A percentile compares a stretch with the other conserved stretches of the same genome.
Conservation (phyloP, 2,329 filamentous ascomycete species). For the Purpureocillium takamizusanense region DNA sequence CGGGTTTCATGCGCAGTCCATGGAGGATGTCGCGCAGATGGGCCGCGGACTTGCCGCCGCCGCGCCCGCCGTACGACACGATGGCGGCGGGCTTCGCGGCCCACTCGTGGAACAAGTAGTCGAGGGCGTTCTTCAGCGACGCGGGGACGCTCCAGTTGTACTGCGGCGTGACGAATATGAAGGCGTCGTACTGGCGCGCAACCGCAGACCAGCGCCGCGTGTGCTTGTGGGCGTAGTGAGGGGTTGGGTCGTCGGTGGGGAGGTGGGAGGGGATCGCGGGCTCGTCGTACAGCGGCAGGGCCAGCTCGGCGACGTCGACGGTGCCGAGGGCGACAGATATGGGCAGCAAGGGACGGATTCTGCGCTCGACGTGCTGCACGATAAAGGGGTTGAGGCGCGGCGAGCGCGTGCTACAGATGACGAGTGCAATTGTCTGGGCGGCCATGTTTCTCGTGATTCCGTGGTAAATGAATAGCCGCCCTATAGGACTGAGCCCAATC, state of each 20-base stretch:
- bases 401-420: slow-evolving; percentile 25
- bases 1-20: slow-evolving; percentile 7
- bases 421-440: slow-evolving; percentile 19
- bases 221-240: slow-evolving; percentile 27
- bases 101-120: slow-evolving; percentile 52
- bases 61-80: slow-evolving; percentile 43
- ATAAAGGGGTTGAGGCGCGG: slow-evolving; percentile 23
- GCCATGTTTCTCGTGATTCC: too few species aligned
- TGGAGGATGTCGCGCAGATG: slow-evolving; percentile 10
- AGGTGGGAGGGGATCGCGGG: slow-evolving; percentile 26
- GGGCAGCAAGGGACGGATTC: slow-evolving; percentile 10
- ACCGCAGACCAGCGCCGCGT: slow-evolving; percentile 33
- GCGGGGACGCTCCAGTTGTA: slow-evolving; percentile 49
- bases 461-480: too few species aligned
- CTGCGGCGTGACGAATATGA: slow-evolving; percentile 41
- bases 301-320: slow-evolving; percentile 27
- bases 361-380: slow-evolving; percentile 19
- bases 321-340: slow-evolving; percentile 8
- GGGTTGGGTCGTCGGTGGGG: slow-evolving; percentile 14
- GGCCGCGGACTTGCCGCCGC: slow-evolving; percentile 19
- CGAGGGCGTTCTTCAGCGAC: slow-evolving; percentile 51
- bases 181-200: slow-evolving; percentile 34
- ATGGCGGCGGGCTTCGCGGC: slow-evolving; percentile 42
- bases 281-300: slow-evolving; percentile 38
- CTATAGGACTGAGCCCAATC: too few species aligned